phyloP scores from a whole-genome alignment of 2,329 filamentous ascomycete genomes.

The Botrytis galanthina region DNA sequence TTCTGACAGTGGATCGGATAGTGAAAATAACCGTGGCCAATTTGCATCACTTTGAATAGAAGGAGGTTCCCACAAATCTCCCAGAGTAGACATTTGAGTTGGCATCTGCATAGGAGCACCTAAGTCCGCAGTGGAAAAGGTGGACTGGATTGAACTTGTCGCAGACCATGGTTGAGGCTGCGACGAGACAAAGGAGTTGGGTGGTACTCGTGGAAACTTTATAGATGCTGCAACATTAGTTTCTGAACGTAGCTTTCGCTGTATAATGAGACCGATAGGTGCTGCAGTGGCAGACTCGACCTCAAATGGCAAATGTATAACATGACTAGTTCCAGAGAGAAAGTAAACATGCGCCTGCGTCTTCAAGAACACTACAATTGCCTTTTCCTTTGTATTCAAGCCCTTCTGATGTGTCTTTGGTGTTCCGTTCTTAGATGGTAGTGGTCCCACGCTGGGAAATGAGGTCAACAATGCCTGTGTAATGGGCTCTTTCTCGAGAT shows the following conservation, averaged over 20 bases:
- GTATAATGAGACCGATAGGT: constrained; percentile 79
- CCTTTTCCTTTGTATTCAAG: constrained; percentile 48
- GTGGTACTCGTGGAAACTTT: constrained; percentile 63
- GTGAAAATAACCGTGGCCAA: constrained; percentile 74
- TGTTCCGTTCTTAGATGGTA: constrained; percentile 29
- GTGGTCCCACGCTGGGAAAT: constrained; percentile 55
- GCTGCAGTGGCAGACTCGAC: constrained; percentile 83
- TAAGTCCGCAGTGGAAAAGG: constrained; percentile 57
- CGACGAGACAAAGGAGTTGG: constrained; percentile 78
- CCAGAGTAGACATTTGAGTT: constrained; percentile 53
- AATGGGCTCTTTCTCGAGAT: constrained; percentile 81
- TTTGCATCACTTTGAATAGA: constrained; percentile 55
- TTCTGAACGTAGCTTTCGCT: constrained; percentile 66
- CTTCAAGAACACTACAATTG: constrained; percentile 86
- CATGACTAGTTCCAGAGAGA: constrained; percentile 80
- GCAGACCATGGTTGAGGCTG: constrained; percentile 55
- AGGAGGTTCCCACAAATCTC: constrained; percentile 57
- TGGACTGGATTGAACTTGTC: constrained; percentile 48
- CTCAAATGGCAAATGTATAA: constrained; percentile 92
- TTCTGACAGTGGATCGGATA: constrained; percentile 83
- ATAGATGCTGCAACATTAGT: constrained; percentile 52
- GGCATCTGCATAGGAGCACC: constrained; percentile 55
- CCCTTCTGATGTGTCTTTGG: constrained; percentile 33
- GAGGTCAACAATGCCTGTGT: constrained; percentile 82
- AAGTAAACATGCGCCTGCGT: constrained; percentile 94